phyloP scores from a whole-genome alignment of 2,329 filamentous ascomycete genomes.

The Alternaria novae-zelandiae region DNA sequence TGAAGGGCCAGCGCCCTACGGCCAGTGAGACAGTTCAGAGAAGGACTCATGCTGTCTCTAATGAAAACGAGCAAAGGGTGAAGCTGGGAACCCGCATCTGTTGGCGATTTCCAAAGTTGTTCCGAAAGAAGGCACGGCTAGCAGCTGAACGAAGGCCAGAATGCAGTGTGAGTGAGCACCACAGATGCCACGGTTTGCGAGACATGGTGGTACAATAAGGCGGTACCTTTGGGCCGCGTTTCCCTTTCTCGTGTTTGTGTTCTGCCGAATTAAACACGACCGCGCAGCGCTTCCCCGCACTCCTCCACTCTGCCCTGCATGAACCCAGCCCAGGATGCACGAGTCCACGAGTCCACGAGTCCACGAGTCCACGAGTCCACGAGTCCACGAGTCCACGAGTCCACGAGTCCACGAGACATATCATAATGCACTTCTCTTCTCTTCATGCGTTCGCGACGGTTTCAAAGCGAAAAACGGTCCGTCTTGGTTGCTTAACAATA shows the following conservation, averaged over 20 bases:
- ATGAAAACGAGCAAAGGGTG: conserved; percentile 26
- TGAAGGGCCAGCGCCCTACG: conserved; percentile 34
- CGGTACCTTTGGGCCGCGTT: conserved; percentile 31
- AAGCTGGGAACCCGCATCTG: conserved; percentile 43
- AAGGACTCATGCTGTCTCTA: conserved; percentile 41
- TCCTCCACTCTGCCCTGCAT: conserved; percentile 8
- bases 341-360: background rate
- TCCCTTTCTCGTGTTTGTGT: conserved; percentile 18
- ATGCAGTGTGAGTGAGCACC: conserved; percentile 19
- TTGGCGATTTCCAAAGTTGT: conserved; percentile 15
- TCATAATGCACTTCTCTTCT: background rate
- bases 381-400: no score
- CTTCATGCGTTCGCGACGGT: background rate
- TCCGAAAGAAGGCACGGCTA: conserved; percentile 7
- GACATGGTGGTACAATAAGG: conserved; percentile 30
- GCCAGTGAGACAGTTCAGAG: conserved; percentile 33
- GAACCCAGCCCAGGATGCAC: conserved; percentile 18
- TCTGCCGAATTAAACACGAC: conserved; percentile 25
- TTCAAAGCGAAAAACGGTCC: background rate
- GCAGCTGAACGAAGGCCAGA: conserved; percentile 9
- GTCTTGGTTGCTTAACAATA: background rate
- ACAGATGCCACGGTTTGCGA: conserved; percentile 24
- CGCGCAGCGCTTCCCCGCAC: conserved; percentile 31
- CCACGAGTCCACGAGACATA: background rate
- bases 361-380: no score